Evolutionary conservation across 2,329 filamentous ascomycete genomes (phyloP), one percentile per base, ranked within the genome.

Genomic region (Chaetothyriales sp.): DNA sequence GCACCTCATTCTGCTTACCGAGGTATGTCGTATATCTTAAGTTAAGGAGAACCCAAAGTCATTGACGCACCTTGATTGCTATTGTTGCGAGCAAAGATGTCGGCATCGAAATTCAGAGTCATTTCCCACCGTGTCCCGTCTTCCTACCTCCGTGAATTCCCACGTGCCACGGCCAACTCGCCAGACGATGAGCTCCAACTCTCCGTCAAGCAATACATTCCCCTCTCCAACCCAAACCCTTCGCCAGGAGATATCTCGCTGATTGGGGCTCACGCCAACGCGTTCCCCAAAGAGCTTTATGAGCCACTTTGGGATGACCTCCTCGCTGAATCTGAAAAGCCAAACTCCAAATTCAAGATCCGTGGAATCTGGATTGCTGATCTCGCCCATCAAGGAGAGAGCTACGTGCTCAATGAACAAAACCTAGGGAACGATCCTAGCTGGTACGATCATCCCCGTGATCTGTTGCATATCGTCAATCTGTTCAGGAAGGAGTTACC

Each of bases 201-300:
- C 4, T 79, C 81, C 7, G 76, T 95, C 49, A 95, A 95, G 71
- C 86, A 95, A 64, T 96, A 96, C 64, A 84, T 78, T 0, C 89
- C 89, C 1, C 71, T 79, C 50, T 76, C 82, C 62, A 88, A 89
- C 60, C 74, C 72, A 0, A 66, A 70, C 20, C 12, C 28, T 12
- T 10, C 8, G 7, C 28, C 7, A 5, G 7, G 28, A 9, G 12
- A 12, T 12, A 71, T 95, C 7, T 95, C 87, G 18, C 81, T 96
- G 52, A 80, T 96, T 50, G 87, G 78, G 9, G 83, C 83, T 3
- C 89, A 95, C 68, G 90, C 87, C 47, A 95, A 95, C 70, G 90
- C 83, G 9, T 95, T 95, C 59, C 84, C 86, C 9, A 96, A 95
- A 75, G 90, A 96, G 72, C 68, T 95, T 1, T 95, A 95, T 63